Evolutionary conservation across 1,284 basidiomycete species (phyloP).

Genomic region (Sphaerobolus stellatus): DNA sequence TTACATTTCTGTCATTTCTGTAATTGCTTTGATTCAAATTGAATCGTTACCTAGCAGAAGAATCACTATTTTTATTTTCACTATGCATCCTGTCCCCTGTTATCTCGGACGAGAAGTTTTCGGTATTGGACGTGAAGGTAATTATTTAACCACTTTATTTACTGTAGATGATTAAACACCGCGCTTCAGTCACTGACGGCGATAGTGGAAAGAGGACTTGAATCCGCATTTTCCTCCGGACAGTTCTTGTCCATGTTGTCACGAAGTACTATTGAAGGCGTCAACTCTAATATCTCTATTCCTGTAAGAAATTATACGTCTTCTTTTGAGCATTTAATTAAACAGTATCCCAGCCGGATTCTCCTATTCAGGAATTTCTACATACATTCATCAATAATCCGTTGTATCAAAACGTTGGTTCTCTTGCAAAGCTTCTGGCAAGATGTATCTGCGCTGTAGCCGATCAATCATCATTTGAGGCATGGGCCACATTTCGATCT

Average conservation of each 20-base stretch:
- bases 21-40: neutral
- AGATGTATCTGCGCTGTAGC: constrained; percentile 47
- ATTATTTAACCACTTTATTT: neutral
- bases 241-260: neutral
- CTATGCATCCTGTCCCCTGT: constrained; percentile 14
- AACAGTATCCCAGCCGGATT: constrained; percentile 37
- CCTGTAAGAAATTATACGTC: constrained; percentile 30
- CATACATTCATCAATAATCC: constrained; percentile 38
- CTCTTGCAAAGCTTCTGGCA: constrained; percentile 52
- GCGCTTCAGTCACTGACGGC: neutral
- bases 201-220: neutral
- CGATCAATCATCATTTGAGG: constrained; percentile 45
- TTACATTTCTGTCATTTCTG: neutral
- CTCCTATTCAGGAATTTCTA: constrained; percentile 31
- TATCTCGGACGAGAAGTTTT: constrained; percentile 13
- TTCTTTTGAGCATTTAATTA: too few species aligned
- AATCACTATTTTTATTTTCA: constrained; percentile 11
- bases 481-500: constrained; percentile 44
- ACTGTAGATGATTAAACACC: neutral
- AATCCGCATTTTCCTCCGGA: constrained; percentile 7
- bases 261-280: neutral
- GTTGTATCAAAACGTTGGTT: constrained; percentile 48
- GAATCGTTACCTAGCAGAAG: constrained; percentile 2
- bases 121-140: constrained; percentile 15
- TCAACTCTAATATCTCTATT: constrained; percentile 23